These are phyloP conservation scores for Debaryomycetaceae sp. DNA, from an alignment of 1,139 yeast genomes.

Conservation along the genomic window DNA sequence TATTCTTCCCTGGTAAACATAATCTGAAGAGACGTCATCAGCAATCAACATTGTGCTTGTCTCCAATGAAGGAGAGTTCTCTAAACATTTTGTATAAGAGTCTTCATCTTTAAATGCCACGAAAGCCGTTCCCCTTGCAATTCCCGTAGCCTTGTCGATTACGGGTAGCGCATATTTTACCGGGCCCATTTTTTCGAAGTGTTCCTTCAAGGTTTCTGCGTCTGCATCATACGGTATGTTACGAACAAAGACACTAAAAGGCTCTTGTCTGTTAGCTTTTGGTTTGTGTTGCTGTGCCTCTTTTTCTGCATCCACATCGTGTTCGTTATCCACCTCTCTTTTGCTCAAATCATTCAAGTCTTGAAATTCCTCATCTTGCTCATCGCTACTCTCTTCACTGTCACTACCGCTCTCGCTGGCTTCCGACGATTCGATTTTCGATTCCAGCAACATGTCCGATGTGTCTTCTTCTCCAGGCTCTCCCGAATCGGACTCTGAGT, in stretches of 20 bases:
- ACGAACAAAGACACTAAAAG: conserved; percentile 76
- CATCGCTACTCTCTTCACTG: conserved; percentile 21
- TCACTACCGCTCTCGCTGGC: conserved; percentile 25
- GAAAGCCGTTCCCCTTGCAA: conserved; percentile 93
- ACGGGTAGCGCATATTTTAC: conserved; percentile 94
- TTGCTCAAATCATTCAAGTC: conserved; percentile 25
- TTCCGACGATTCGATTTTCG: conserved; percentile 30
- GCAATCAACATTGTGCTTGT: conserved; percentile 80
- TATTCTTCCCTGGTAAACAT: conserved; percentile 91
- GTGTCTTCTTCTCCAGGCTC: conserved; percentile 13
- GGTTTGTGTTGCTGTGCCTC: conserved; percentile 30
- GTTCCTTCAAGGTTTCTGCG: conserved; percentile 68
- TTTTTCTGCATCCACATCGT: conserved; percentile 26
- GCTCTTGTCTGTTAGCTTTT: conserved; percentile 59
- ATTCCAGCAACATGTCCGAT: conserved; percentile 34
- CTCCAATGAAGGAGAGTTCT: conserved; percentile 74
- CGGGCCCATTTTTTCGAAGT: conserved; percentile 79
- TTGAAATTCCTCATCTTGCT: conserved; percentile 23
- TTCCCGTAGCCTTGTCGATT: conserved; percentile 76
- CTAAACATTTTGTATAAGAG: conserved; percentile 65
- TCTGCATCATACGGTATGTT: conserved; percentile 96
- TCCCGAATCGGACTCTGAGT: conserved; percentile 11
- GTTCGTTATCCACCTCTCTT: conserved; percentile 16
- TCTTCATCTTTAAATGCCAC: conserved; percentile 72
- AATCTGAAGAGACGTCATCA: conserved; percentile 85